Percentiles rank a stretch among this genome's conserved stretches.
phyloP scores from a whole-genome alignment of 345 rosid species.

The Acer yangbiense region DNA sequence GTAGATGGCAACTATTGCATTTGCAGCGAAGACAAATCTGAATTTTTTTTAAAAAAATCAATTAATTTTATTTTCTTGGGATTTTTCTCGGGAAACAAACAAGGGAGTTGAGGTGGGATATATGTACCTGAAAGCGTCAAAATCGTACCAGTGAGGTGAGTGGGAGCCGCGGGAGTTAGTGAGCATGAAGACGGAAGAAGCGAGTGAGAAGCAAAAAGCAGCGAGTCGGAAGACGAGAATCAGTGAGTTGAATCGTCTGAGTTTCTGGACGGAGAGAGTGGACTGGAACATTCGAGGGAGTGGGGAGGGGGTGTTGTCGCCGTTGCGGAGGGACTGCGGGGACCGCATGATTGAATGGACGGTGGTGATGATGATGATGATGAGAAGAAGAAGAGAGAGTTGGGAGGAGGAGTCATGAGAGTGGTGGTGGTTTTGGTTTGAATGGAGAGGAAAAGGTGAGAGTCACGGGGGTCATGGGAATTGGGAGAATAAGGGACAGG shows the following conservation, averaged over 20 bases:
- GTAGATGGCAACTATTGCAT: slow-evolving; percentile 82
- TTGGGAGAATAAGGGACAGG: background rate
- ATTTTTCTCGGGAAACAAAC: slow-evolving; percentile 16
- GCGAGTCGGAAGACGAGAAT: slow-evolving; percentile 72
- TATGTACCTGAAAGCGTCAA: slow-evolving; percentile 85
- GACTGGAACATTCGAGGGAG: slow-evolving; percentile 61
- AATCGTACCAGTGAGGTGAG: slow-evolving; percentile 79
- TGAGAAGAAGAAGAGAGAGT: slow-evolving; percentile 13
- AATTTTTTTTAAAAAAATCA: background rate
- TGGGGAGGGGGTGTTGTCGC: slow-evolving; percentile 59
- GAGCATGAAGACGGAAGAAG: slow-evolving; percentile 86
- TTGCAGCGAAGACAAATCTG: slow-evolving; percentile 80
- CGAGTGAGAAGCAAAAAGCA: slow-evolving; percentile 77
- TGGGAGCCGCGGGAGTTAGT: slow-evolving; percentile 63
- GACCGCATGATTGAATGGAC: slow-evolving; percentile 52
- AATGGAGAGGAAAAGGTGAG: slow-evolving; percentile 15
- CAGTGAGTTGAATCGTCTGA: slow-evolving; percentile 78
- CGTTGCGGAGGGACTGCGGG: slow-evolving; percentile 64
- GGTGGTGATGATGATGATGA: background rate
- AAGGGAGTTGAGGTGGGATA: background rate
- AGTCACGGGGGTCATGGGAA: background rate
- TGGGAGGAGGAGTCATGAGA: slow-evolving; percentile 24
- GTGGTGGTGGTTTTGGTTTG: background rate
- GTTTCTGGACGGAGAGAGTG: slow-evolving; percentile 71
- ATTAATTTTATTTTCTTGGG: background rate